Evolutionary conservation across 129 eudicot species (phyloP).

Genomic region (Helianthus tuberosus): DNA sequence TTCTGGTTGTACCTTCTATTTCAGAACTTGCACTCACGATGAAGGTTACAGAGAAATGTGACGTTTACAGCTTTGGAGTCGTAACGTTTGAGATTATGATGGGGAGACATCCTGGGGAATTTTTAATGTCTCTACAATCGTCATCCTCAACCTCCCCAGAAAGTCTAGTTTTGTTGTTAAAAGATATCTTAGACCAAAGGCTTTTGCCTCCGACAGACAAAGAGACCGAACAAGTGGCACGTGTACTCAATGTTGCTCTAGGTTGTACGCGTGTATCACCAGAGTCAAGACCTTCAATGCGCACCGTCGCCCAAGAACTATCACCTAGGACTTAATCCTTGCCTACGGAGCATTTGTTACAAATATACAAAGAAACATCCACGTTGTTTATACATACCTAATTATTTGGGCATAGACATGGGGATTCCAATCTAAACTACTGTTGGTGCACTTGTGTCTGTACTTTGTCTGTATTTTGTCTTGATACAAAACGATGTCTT

Average conservation of each 20-base stretch:
- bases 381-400: too few relatives aligned
- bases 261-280: conserved; percentile 49
- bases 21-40: conserved; percentile 81
- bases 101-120: conserved; percentile 91
- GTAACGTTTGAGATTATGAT: conserved; percentile 81
- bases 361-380: conserved; percentile 21
- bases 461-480: too few relatives aligned
- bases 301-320: conserved; percentile 70
- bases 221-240: conserved; percentile 51
- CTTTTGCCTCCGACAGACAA: conserved; percentile 62
- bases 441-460: too few relatives aligned
- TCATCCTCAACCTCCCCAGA: conserved; percentile 17
- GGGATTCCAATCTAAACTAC: too few relatives aligned
- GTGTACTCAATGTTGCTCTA: conserved; percentile 56
- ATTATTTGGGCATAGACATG: too few relatives aligned
- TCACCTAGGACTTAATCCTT: conserved; percentile 39
- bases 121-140: conserved; percentile 41
- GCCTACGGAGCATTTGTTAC: conserved; percentile 11
- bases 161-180: conserved; percentile 36
- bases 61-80: conserved; percentile 90
- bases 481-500: too few relatives aligned
- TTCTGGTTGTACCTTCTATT: conserved; percentile 9
- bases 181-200: conserved; percentile 71
- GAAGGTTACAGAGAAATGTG: conserved; percentile 87
- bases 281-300: conserved; percentile 42